These are phyloP conservation scores for Phytophthora pinifolia DNA, from an alignment of 352 stramenopile species.

Conservation along the genomic window DNA sequence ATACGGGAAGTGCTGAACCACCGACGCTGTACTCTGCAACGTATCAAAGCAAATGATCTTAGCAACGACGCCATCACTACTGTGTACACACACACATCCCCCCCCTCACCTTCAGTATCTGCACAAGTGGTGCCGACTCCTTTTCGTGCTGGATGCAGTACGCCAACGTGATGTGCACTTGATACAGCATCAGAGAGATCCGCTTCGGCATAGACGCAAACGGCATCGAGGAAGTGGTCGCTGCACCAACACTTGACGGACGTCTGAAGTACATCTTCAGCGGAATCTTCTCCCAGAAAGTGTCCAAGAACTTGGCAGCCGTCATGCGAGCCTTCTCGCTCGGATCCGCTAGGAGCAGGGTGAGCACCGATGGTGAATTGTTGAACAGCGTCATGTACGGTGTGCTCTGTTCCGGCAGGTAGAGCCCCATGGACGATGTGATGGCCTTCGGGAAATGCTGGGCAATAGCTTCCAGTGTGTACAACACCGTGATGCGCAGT, in stretches of 20 bases:
- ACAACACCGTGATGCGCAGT: constrained; percentile 72
- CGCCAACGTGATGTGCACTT: constrained; percentile 80
- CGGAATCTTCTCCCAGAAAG: constrained; percentile 80
- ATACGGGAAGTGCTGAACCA: constrained; percentile 84
- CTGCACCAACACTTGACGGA: constrained; percentile 34
- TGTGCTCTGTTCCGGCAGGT: constrained; percentile 79
- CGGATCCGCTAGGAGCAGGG: constrained; percentile 72
- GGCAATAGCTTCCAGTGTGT: constrained; percentile 69
- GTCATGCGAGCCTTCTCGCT: constrained; percentile 73
- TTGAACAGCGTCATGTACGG: constrained; percentile 86
- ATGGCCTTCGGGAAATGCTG: constrained; percentile 68
- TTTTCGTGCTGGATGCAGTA: constrained; percentile 84
- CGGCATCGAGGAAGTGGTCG: constrained; percentile 51
- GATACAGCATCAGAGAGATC: constrained; percentile 82
- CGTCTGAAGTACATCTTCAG: constrained; percentile 82
- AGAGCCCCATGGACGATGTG: constrained; percentile 77
- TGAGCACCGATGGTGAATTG: constrained; percentile 73
- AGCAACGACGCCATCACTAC: no score
- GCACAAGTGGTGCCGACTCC: constrained; percentile 50
- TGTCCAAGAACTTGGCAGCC: constrained; percentile 80
- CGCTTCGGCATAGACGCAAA: constrained; percentile 87
- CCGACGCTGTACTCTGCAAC: constrained; percentile 56
- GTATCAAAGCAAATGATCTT: background rate
- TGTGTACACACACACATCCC: no score
- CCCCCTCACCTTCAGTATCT: constrained; percentile 71